Evolutionary conservation across 495 filamentous ascomycete genomes (phyloP).

Genomic region (Daldinia caldariorum): DNA sequence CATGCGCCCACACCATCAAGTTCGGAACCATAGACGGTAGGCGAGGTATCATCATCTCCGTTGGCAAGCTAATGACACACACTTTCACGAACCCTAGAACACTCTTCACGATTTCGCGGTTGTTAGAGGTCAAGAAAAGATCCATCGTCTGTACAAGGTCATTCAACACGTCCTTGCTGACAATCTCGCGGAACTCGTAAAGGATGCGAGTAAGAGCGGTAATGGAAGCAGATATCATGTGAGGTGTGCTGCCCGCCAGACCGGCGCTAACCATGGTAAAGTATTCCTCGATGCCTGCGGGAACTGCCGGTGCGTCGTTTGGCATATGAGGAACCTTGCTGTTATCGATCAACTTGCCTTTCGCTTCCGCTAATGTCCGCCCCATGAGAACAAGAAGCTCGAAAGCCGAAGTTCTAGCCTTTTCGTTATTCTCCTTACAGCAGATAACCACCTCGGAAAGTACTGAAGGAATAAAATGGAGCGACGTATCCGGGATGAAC

Average conservation of each 20-base stretch:
- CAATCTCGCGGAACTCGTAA: slow-evolving; percentile 79
- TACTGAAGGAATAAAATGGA: slow-evolving; percentile 92
- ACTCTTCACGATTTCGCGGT: slow-evolving; percentile 92
- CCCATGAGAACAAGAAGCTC: slow-evolving; percentile 91
- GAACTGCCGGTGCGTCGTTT: slow-evolving; percentile 75
- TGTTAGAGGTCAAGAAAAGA: slow-evolving; percentile 92
- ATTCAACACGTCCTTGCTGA: slow-evolving; percentile 64
- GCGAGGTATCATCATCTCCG: slow-evolving; percentile 75
- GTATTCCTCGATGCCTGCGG: slow-evolving; percentile 89
- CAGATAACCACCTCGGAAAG: slow-evolving; percentile 93
- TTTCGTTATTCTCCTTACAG: slow-evolving; percentile 96
- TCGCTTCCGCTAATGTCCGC: slow-evolving; percentile 71
- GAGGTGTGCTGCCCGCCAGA: slow-evolving; percentile 86
- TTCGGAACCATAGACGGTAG: slow-evolving; percentile 82
- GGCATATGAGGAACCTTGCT: slow-evolving; percentile 87
- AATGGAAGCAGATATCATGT: slow-evolving; percentile 95
- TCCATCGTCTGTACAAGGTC: slow-evolving; percentile 93
- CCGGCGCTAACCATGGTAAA: slow-evolving; percentile 98
- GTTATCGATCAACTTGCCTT: slow-evolving; percentile 81
- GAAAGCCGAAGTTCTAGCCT: slow-evolving; percentile 86
- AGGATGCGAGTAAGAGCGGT: slow-evolving; percentile 90
- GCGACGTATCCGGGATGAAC: slow-evolving; percentile 74
- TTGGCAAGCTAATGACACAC: slow-evolving; percentile 83
- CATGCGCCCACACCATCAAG: slow-evolving; percentile 94
- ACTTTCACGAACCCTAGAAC: slow-evolving; percentile 98